Base-by-base conservation (phyloP, 176 grass and related monocot genomes). In the Alloteropsis semialata region DNA sequence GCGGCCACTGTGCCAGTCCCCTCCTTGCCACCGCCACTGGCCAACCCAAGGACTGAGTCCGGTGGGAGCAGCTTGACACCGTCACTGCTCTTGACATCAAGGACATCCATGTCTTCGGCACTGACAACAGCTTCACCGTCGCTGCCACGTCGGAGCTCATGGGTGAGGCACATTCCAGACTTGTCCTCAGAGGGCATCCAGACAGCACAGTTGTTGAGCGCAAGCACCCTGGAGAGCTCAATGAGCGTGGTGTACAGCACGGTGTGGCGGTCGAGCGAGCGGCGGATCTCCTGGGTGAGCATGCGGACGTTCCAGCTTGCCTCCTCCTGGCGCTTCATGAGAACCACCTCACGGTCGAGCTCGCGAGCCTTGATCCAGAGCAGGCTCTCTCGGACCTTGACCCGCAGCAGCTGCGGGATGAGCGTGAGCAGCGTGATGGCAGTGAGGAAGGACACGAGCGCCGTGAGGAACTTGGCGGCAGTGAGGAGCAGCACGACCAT, bases 291-390 rank as follows among this genome's bases (percentile, higher is more conserved):
- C 65, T 84, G 89, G 14, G 96, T 99, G 69, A 99, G 89, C 96
- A 99, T 99, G 58, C 96, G 67, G 36, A 99, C 96, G 17, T 99
- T 89, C 96, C 96, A 99, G 80, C 91, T 89, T 12, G 93, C 93
- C 76, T 92, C 89, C 85, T 99, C 91, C 90, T 94, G 91, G 13
- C 81, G 88, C 87, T 96, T 99, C 91, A 90, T 92, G 61, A 93
- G 73, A 9, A 77, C 93, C 1, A 99, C 96, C 73, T 96, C 93
- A 60, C 96, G 87, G 85, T 95, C 82, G 25, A 99, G 90, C 72
- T 99, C 96, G 39, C 68, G 78, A 39, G 96, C 93, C 84, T 99
- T 99, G 50, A 88, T 69, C 84, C 88, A 88, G 38, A 99, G 87
- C 59, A 95, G 90, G 73, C 90, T 99, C 85, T 96, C 93, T 48